These are phyloP conservation scores for Nannizziopsis arthrosporioides DNA, from an alignment of 2,329 filamentous ascomycete species.

Conservation along the genomic window DNA sequence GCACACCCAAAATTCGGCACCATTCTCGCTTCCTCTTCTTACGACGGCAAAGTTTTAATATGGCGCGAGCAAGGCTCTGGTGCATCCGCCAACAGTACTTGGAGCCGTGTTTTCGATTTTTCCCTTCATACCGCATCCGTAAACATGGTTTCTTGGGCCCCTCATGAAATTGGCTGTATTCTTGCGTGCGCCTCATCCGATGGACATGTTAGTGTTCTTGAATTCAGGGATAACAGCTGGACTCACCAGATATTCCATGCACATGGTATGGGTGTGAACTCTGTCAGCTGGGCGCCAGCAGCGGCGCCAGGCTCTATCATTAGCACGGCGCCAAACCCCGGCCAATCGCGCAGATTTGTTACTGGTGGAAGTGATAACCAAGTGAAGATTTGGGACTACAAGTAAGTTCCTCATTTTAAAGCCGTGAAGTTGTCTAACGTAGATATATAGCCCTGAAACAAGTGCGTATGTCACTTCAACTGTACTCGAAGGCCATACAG, in stretches of 20 bases:
- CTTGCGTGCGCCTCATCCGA: slow-evolving; percentile 91
- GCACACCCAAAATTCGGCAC: slow-evolving; percentile 97
- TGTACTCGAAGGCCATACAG: slow-evolving; percentile 66
- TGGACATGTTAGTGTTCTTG: slow-evolving; percentile 83
- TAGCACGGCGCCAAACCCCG: slow-evolving; percentile 53
- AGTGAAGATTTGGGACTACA: slow-evolving; percentile 86
- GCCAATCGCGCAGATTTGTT: slow-evolving; percentile 69
- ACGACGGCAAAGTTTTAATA: slow-evolving; percentile 97
- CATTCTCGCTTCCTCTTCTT: slow-evolving; percentile 87
- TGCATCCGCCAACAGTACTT: slow-evolving; percentile 41
- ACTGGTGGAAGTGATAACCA: slow-evolving; percentile 90
- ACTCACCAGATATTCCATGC: slow-evolving; percentile 80
- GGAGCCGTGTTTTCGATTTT: slow-evolving; percentile 86
- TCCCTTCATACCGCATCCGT: slow-evolving; percentile 89
- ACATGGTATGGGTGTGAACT: slow-evolving; percentile 89
- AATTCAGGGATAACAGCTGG: slow-evolving; percentile 94
- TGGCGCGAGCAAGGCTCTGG: slow-evolving; percentile 68
- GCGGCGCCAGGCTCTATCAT: slow-evolving; percentile 74
- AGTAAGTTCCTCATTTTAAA: slow-evolving; percentile 30
- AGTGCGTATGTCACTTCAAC: slow-evolving; percentile 42
- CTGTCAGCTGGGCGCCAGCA: slow-evolving; percentile 86
- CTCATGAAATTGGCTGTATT: slow-evolving; percentile 87
- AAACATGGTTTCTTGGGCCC: slow-evolving; percentile 96
- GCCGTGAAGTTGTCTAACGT: background rate
- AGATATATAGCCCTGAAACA: slow-evolving; percentile 34